phyloP scores from a whole-genome alignment of 2,329 filamentous ascomycete genomes.

The Fusarium euwallaceae region DNA sequence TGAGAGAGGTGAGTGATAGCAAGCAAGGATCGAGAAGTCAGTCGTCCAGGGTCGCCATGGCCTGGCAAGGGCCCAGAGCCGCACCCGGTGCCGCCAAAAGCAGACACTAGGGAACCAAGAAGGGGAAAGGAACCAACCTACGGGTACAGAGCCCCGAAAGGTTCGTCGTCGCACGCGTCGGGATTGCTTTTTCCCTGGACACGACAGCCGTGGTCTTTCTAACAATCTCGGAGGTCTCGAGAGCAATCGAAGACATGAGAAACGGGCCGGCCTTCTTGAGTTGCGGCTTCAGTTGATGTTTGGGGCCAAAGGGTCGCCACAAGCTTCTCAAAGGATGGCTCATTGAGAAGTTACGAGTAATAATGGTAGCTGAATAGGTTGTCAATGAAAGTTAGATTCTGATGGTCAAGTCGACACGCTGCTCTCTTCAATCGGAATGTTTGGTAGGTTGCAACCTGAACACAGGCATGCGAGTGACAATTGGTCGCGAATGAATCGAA shows the following conservation, averaged over 20 bases:
- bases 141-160: background rate
- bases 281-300: background rate
- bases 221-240: conserved; percentile 1
- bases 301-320: background rate
- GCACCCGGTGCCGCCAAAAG: conserved; percentile 1
- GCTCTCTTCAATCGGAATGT: conserved; percentile 29
- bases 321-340: background rate
- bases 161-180: conserved; percentile 4
- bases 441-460: conserved; percentile 14
- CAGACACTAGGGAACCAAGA: background rate
- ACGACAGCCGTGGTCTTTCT: background rate
- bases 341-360: background rate
- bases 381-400: background rate
- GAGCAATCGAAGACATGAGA: background rate
- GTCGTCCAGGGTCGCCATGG: background rate
- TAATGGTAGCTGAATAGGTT: background rate
- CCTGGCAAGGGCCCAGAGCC: background rate
- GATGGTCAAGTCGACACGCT: conserved; percentile 1
- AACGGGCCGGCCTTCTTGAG: background rate
- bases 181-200: conserved; percentile 2
- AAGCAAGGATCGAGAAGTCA: background rate
- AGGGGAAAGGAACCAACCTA: background rate
- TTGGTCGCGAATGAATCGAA: background rate
- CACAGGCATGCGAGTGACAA: conserved; percentile 9
- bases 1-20: background rate